Conservation (phyloP, 1,284 basidiomycete genomes). For the Cutaneotrichosporon mucoides region DNA sequence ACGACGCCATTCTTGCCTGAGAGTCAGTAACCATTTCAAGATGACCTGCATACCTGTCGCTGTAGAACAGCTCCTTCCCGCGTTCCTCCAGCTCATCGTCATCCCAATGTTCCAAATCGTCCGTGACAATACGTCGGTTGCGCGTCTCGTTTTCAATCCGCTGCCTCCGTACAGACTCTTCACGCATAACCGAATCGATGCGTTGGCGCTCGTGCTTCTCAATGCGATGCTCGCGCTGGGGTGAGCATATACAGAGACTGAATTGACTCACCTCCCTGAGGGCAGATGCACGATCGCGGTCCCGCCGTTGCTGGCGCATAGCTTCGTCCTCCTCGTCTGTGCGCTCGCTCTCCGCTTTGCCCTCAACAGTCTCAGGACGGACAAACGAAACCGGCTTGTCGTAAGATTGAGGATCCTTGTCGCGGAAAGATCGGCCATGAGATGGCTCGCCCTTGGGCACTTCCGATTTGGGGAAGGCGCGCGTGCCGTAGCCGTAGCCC, state of each 20-base stretch:
- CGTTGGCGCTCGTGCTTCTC: slow-evolving; percentile 73
- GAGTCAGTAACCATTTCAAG: neutral
- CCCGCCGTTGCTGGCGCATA: slow-evolving; percentile 65
- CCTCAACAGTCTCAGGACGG: slow-evolving; percentile 57
- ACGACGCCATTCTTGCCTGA: slow-evolving; percentile 68
- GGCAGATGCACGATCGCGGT: slow-evolving; percentile 72
- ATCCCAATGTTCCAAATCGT: slow-evolving; percentile 75
- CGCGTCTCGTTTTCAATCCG: slow-evolving; percentile 70
- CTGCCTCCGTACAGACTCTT: slow-evolving; percentile 65
- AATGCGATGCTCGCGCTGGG: slow-evolving; percentile 58
- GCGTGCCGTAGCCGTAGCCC: slow-evolving; percentile 37
- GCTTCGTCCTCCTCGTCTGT: slow-evolving; percentile 81
- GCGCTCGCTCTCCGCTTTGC: slow-evolving; percentile 53
- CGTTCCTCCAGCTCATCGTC: slow-evolving; percentile 77
- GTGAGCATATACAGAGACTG: neutral
- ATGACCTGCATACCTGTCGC: slow-evolving; percentile 61
- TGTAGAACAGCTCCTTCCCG: slow-evolving; percentile 64
- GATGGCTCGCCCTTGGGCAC: neutral
- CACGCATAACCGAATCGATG: slow-evolving; percentile 67
- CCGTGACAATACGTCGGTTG: slow-evolving; percentile 65
- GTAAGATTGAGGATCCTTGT: slow-evolving; percentile 66
- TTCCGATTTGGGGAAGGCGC: slow-evolving; percentile 15
- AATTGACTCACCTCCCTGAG: slow-evolving; percentile 68
- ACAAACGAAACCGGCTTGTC: slow-evolving; percentile 75
- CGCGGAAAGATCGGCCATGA: neutral